Base-by-base conservation (phyloP, 352 stramenopile genomes). In the Pythium chondricola region DNA sequence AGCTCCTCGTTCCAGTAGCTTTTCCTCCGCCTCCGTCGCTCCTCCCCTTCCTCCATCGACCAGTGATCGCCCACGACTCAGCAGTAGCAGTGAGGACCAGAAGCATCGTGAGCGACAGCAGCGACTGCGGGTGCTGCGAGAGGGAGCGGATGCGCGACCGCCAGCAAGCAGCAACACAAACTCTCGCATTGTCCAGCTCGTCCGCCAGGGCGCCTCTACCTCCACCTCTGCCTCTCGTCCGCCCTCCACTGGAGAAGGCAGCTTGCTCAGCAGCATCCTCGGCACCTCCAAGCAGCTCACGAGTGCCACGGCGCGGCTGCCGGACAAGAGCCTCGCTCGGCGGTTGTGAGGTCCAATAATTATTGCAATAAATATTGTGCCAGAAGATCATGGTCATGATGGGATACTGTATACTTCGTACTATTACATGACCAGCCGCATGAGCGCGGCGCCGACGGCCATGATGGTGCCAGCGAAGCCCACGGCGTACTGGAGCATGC, bases 391-490 rank as follows among this genome's bases (percentile, higher is more conserved):
- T n/a, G n/a, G n/a, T n/a, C n/a, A n/a, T n/a, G n/a, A n/a, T n/a
- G n/a, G n/a, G n/a, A n/a, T n/a, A n/a, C n/a, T n/a, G n/a, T n/a
- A n/a, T n/a, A n/a, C n/a, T n/a, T n/a, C n/a, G n/a, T n/a, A 3
- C 30, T 37, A 20, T 56, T 77, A 93, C 48, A 93, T 56, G 42
- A 93, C 69, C 16, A 93, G 59, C 35, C 81, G 78, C 56, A 78
- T 66, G 51, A 93, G 67, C 32, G 78, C 78, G 8, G 81, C 78
- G 21, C 81, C 81, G 30, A 93, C 81, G 18, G 81, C 81, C 77
- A 92, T 90, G 49, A 95, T 91, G 30, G 83, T 92, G 62, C 83
- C 77, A 3, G 80, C 79, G 54, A 95, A 95, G 67, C 81, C 83
- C 8, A 93, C 77, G 0, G 74, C 80, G 54, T 94, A 94, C 59